These are phyloP conservation scores for Aspergillus tanneri DNA, from an alignment of 2,329 filamentous ascomycete species.

Conservation along the genomic window DNA sequence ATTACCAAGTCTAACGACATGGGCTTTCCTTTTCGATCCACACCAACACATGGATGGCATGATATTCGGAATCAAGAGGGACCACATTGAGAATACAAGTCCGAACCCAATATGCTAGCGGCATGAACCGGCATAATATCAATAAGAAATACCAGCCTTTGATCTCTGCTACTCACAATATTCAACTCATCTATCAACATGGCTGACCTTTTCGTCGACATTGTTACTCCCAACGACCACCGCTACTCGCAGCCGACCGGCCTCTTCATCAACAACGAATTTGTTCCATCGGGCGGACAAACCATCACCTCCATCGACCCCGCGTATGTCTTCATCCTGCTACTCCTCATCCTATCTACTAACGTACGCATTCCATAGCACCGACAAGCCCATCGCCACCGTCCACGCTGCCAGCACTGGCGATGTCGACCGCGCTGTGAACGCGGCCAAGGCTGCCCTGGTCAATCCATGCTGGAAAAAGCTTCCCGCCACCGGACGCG, in stretches of 20 bases:
- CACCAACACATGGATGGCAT: too few relatives aligned
- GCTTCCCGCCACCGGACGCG: slow-evolving; percentile 66
- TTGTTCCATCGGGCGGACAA: not conserved
- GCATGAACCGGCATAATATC: too few relatives aligned
- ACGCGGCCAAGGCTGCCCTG: slow-evolving; percentile 81
- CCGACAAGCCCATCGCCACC: not conserved
- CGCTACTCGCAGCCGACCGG: not conserved
- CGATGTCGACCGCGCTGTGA: slow-evolving; percentile 69
- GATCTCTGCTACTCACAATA: too few relatives aligned
- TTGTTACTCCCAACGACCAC: not conserved
- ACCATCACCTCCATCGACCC: not conserved
- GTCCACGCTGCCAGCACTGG: slow-evolving; percentile 46
- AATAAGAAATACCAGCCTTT: too few relatives aligned
- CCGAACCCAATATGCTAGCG: too few relatives aligned
- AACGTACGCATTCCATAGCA: not conserved
- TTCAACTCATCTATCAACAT: too few relatives aligned
- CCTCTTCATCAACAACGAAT: not conserved
- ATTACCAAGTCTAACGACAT: too few relatives aligned
- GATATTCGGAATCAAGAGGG: too few relatives aligned
- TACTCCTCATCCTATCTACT: not conserved
- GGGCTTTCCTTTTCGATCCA: too few relatives aligned
- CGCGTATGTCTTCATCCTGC: not conserved
- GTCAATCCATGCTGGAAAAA: slow-evolving; percentile 64
- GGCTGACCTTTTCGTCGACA: too few relatives aligned
- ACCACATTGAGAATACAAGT: too few relatives aligned